Evolutionary conservation across 306 rosid species (phyloP).

Genomic region (Astragalus membranaceus): DNA sequence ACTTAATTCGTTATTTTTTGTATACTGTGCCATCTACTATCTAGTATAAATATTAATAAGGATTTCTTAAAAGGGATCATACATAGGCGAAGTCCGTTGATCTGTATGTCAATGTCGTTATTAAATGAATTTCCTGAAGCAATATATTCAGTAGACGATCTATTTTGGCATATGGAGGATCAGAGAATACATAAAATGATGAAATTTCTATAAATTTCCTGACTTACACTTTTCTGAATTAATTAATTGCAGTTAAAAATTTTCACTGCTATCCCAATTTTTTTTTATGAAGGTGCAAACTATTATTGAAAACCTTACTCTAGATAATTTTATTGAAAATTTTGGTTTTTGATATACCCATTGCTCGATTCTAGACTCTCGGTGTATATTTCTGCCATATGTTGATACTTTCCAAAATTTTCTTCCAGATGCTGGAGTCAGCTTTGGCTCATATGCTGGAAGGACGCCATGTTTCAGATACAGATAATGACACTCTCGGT

Average conservation of each 20-base stretch:
- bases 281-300: neutral
- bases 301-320: neutral
- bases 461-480: conserved; percentile 59
- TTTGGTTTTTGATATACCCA: neutral
- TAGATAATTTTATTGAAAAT: neutral
- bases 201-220: neutral
- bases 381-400: neutral
- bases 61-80: neutral
- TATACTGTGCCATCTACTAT: neutral
- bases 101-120: neutral
- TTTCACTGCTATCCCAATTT: neutral
- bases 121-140: neutral
- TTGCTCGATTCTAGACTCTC: neutral
- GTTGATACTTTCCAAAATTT: conserved; percentile 1
- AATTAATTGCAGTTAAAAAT: neutral
- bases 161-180: neutral
- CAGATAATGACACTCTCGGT: conserved; percentile 36
- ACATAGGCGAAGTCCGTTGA: neutral
- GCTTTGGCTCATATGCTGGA: conserved; percentile 78
- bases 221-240: neutral
- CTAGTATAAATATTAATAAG: neutral
- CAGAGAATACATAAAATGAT: neutral
- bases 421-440: conserved; percentile 72
- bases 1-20: neutral
- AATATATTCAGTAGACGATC: neutral